A percentile compares a stretch with the other conserved stretches of the same genome.
These are phyloP conservation scores for Dactylellina parvicollis DNA, from an alignment of 2,329 filamentous ascomycete genomes.

Conservation along the genomic window DNA sequence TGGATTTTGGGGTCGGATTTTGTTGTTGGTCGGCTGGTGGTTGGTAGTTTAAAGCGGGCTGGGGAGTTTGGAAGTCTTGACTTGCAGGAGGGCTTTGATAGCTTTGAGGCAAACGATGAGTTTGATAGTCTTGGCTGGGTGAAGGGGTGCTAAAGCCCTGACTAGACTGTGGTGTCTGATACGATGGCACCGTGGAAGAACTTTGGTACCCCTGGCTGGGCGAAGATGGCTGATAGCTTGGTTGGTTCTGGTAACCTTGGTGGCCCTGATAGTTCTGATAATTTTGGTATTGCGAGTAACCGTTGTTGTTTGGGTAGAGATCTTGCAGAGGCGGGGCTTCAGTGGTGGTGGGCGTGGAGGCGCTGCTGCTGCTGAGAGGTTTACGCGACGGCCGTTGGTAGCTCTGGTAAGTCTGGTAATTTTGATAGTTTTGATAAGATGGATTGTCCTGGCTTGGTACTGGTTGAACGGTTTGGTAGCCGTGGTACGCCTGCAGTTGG, in stretches of 20 bases:
- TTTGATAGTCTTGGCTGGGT: not conserved
- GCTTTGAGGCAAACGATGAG: not conserved
- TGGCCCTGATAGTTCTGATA: no score
- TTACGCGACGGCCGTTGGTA: constrained; percentile 36
- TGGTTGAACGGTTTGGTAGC: constrained; percentile 6
- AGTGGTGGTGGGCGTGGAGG: not conserved
- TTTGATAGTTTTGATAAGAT: constrained; percentile 21
- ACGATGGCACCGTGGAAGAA: not conserved
- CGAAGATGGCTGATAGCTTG: constrained; percentile 21
- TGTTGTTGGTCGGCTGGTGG: not conserved
- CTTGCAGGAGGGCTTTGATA: constrained; percentile 13
- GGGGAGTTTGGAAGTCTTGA: constrained; percentile 19
- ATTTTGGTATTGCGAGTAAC: no score
- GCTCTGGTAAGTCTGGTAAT: not conserved
- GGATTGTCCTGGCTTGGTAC: not conserved
- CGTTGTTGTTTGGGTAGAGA: not conserved
- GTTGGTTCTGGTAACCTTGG: constrained; percentile 15
- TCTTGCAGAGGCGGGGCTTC: constrained; percentile 13
- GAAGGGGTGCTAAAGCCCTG: not conserved
- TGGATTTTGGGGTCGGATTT: not conserved
- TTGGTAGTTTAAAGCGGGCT: not conserved
- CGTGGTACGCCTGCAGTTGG: constrained; percentile 41
- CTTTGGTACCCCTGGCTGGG: constrained; percentile 22
- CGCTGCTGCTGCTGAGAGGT: constrained; percentile 16
- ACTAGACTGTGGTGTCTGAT: constrained; percentile 1